Evolutionary conservation across 2,329 filamentous ascomycete species (phyloP), one percentile per base, ranked within the genome.

Genomic region (Colletotrichum karsti): DNA sequence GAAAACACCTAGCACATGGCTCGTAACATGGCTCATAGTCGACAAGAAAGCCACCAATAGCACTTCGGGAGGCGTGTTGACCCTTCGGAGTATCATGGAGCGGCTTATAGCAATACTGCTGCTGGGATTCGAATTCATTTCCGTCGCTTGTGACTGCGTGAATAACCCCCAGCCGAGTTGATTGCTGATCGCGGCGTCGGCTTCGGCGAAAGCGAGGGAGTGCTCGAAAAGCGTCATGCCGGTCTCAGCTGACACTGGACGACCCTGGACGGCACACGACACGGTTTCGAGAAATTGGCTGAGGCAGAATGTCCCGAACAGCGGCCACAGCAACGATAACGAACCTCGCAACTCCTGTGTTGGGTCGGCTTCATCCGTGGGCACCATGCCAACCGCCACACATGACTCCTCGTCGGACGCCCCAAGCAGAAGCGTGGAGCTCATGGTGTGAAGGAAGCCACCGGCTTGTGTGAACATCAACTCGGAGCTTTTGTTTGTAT

Each of bases 181-280:
- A 71, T 91, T 93, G 73, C 91, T 91, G 50, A 98, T 91, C 71
- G 95, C 92, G 30, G 93, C 92, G 77, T 99, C 96, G 8, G 95
- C 95, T 79, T 99, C 96, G 10, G 95, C 94, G 81, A 98, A 99
- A 3, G 95, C 95, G 8, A 99, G 85, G 0, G 95, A 98, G 76
- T 98, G 95, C 77, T 99, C 96, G 74, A 98, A 97, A 2, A 98
- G 88, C 0, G 95, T 97, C 93, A 98, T 97, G 18, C 94, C 95
- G 1, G 94, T 97, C 80, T 98, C 96, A 0, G 93, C 92, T 70
- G 92, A 89, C 0, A 93, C 88, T 3, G 90, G 88, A 3, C 92
- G 90, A 33, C 95, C 95, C 77, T 97, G 94, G 7, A 98, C 87
- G 9, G 95, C 93, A 77, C 94, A 97, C 4, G 92, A 92, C 9